These are phyloP conservation scores for Lactarius pseudohatsudake DNA, from an alignment of 768 basidiomycete species.

Conservation along the genomic window DNA sequence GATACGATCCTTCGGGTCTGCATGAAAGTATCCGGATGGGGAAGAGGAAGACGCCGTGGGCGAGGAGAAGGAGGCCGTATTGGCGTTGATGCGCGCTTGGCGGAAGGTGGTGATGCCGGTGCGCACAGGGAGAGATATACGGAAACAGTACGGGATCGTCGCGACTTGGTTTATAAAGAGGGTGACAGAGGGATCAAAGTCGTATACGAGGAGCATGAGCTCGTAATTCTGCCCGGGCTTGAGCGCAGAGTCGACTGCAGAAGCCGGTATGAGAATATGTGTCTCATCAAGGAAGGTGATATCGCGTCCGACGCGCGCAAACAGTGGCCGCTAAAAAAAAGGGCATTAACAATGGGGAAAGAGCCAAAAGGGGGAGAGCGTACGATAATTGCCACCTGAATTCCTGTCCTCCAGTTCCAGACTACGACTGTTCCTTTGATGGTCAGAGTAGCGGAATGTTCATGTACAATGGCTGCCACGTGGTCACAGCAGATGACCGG, in stretches of 20 bases:
- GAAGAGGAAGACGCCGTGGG: slow-evolving; percentile 1
- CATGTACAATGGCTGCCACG: slow-evolving; percentile 12
- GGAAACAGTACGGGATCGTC: slow-evolving; percentile 16
- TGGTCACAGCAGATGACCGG: slow-evolving; percentile 14
- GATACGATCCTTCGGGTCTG: slow-evolving; percentile 18
- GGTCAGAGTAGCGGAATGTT: background rate
- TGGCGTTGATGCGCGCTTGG: slow-evolving; percentile 7
- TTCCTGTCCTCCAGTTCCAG: slow-evolving; percentile 24
- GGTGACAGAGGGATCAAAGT: background rate
- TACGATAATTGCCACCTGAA: slow-evolving; percentile 12
- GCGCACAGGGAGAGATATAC: slow-evolving; percentile 9
- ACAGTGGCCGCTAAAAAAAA: slow-evolving; percentile 7
- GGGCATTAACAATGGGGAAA: background rate
- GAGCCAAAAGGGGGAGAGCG: background rate
- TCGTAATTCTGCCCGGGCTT: slow-evolving; percentile 11
- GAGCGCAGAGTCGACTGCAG: slow-evolving; percentile 9
- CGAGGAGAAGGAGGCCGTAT: slow-evolving; percentile 16
- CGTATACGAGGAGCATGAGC: slow-evolving; percentile 12
- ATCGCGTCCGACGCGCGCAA: slow-evolving; percentile 15
- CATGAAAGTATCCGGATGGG: slow-evolving; percentile 12
- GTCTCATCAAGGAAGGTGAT: slow-evolving; percentile 18
- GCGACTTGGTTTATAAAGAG: background rate
- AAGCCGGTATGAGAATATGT: slow-evolving; percentile 18
- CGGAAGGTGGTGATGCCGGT: slow-evolving; percentile 15
- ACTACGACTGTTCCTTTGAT: slow-evolving; percentile 7